These are phyloP conservation scores for Lantana camara DNA, from an alignment of 257 asterid genomes.

Conservation along the genomic window DNA sequence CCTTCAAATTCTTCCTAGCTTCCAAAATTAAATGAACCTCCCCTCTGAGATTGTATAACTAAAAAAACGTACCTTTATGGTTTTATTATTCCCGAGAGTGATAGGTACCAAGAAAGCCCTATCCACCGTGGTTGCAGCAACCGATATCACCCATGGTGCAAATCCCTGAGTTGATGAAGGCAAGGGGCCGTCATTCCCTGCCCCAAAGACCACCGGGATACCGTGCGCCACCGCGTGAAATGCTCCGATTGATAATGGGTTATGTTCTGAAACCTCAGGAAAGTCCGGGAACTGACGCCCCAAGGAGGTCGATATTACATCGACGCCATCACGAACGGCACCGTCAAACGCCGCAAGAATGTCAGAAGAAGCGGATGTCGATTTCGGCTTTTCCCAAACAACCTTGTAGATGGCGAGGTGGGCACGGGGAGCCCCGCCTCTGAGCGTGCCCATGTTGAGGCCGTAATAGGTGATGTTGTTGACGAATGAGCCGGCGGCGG, in stretches of 20 bases:
- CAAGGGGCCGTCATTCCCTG: constrained; percentile 26
- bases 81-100: too few species aligned
- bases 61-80: too few species aligned
- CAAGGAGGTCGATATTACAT: constrained; percentile 22
- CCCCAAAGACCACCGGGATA: constrained; percentile 20
- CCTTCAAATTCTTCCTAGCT: too few species aligned
- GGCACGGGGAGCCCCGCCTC: constrained; percentile 26
- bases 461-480: constrained; percentile 22
- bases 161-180: neutral
- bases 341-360: constrained; percentile 28
- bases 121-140: too few species aligned
- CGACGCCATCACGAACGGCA: constrained; percentile 33
- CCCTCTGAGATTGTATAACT: too few species aligned
- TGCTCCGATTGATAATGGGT: constrained; percentile 3
- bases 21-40: too few species aligned
- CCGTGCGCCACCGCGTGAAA: too few species aligned
- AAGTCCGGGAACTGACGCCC: constrained; percentile 5
- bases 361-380: constrained; percentile 1
- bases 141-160: constrained; percentile 31
- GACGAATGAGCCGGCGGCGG: constrained; percentile 25
- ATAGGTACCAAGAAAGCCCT: too few species aligned
- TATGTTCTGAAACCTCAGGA: neutral
- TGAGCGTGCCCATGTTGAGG: constrained; percentile 22
- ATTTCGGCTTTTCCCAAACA: neutral
- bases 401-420: constrained; percentile 23